Evolutionary conservation across 106 monocot species (phyloP), one percentile per base, ranked within the genome.

Genomic region (Chionographis japonica): DNA sequence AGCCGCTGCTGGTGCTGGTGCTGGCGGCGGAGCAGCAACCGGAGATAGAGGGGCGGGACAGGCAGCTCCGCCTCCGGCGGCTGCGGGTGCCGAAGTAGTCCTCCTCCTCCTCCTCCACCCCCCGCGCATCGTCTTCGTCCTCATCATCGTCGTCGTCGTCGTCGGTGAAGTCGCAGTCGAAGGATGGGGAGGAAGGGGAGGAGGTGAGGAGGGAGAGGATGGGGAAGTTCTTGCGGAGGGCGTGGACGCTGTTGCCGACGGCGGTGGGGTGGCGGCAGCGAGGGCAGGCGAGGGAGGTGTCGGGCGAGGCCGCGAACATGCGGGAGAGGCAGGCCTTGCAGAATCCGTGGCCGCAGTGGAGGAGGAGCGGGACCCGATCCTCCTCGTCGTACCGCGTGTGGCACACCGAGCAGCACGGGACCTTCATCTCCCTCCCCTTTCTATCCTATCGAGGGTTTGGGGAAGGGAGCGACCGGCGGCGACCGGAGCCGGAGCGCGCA

Each of bases 271-370:
- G 93, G 56, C 98, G 93, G 77, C 98, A 98, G 42, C 98, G 84
- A 35, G 93, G 98, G 69, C 98, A 98, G 36, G 84, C 49, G 36
- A 98, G 80, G 53, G 80, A 43, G 56, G 90, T 87, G 56, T 85
- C 87, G 42, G 74, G 12, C 4, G 87, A 79, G 52, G 83, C 74
- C 27, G 89, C 69, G 70, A 98, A 90, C 98, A 98, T 93, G 54
- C 78, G 79, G n/a, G 85, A 72, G 13, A 98, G 93, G 65, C 98
- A 98, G 1, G 74, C 81, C 56, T 72, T 72, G 77, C 98, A 98
- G 85, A 93, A 98, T 7, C 98, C 98, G 58, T 98, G 98, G 40
- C 98, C 98, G 77, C 98, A 98, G 77, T 81, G 68, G 62, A 98
- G 90, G 4, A 98, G 85, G 12, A 93, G 80, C 10, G 98, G 98